Evolutionary conservation across 2,329 filamentous ascomycete species (phyloP).

Genomic region (Pseudogymnoascus sp.): DNA sequence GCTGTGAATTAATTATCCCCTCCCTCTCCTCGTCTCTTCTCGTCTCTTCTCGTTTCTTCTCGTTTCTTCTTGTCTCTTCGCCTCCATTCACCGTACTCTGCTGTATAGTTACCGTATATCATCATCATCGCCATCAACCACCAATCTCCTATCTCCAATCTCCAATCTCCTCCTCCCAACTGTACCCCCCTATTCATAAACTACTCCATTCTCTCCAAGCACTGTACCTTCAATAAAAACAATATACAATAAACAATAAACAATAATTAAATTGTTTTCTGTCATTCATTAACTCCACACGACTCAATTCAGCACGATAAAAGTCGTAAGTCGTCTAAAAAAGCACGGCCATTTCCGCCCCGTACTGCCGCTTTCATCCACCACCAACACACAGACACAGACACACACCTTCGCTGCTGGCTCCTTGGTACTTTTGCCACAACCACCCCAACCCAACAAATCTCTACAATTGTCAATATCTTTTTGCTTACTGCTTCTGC

Average conservation of each 20-base stretch:
- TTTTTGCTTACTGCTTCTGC: background rate
- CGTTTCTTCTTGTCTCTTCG: background rate
- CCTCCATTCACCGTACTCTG: background rate
- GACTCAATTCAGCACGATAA: background rate
- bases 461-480: background rate
- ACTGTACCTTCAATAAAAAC: background rate
- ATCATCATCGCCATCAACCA: background rate
- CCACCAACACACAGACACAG: constrained; percentile 4
- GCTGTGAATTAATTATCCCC: background rate
- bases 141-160: background rate
- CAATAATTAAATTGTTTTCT: background rate
- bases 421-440: constrained; percentile 4
- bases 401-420: background rate
- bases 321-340: background rate
- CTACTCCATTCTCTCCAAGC: background rate
- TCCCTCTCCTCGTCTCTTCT: background rate
- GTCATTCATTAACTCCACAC: background rate
- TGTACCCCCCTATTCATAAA: background rate
- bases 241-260: background rate
- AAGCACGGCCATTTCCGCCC: constrained; percentile 4
- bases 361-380: constrained; percentile 7
- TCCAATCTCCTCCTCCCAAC: background rate
- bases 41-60: background rate
- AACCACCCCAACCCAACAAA: background rate
- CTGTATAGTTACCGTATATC: background rate